These are phyloP conservation scores for Gillenia trifoliata DNA, from an alignment of 306 rosid species.

Conservation along the genomic window DNA sequence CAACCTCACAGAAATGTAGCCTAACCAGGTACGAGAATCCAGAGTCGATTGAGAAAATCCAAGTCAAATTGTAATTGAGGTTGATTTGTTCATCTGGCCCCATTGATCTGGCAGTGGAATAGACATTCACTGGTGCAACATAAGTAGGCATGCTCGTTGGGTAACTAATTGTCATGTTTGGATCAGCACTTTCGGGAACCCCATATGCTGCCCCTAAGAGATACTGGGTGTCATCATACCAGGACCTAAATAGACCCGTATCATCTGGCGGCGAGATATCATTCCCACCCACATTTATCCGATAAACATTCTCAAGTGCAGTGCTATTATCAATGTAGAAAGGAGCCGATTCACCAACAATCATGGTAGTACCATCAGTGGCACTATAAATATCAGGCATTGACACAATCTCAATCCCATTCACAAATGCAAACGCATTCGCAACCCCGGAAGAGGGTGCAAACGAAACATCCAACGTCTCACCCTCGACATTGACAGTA, in stretches of 20 bases:
- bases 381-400: constrained; percentile 73
- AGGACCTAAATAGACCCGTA: constrained; percentile 80
- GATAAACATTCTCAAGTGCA: constrained; percentile 64
- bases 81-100: constrained; percentile 55
- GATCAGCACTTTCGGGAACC: constrained; percentile 50
- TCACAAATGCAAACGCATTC: constrained; percentile 73
- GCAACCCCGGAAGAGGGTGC: constrained; percentile 52
- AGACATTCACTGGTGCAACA: constrained; percentile 67
- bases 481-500: constrained; percentile 52
- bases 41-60: constrained; percentile 69
- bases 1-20: constrained; percentile 84
- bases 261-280: constrained; percentile 68
- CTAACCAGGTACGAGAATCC: constrained; percentile 83
- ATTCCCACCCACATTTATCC: constrained; percentile 87
- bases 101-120: constrained; percentile 80
- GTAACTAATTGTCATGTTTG: constrained; percentile 37
- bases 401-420: constrained; percentile 88
- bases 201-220: constrained; percentile 65
- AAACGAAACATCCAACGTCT: constrained; percentile 57
- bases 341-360: constrained; percentile 39
- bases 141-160: constrained; percentile 38
- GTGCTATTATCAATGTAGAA: constrained; percentile 48
- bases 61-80: constrained; percentile 66
- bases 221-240: constrained; percentile 60
- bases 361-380: constrained; percentile 26